Percentiles rank a stretch among this genome's conserved stretches.
These are phyloP conservation scores for Collybiopsis luxurians DNA, from an alignment of 768 basidiomycete genomes.

Conservation along the genomic window DNA sequence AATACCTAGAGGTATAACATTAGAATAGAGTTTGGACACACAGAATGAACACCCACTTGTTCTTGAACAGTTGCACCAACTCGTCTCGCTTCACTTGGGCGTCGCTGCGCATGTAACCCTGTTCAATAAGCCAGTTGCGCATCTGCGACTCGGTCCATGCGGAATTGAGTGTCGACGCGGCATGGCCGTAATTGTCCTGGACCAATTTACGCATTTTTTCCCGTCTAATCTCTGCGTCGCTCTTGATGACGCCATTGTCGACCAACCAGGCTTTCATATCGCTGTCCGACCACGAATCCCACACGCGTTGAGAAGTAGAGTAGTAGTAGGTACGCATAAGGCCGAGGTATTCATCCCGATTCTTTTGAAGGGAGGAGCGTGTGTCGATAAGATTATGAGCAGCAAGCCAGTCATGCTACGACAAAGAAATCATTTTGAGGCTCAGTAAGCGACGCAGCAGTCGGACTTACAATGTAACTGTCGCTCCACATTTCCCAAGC, in stretches of 20 bases:
- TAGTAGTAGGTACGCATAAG: slow-evolving; percentile 85
- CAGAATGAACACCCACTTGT: slow-evolving; percentile 45
- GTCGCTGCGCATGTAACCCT: slow-evolving; percentile 61
- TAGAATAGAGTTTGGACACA: not conserved
- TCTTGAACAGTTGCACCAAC: slow-evolving; percentile 66
- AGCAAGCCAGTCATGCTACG: slow-evolving; percentile 82
- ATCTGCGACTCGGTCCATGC: slow-evolving; percentile 78
- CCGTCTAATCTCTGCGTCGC: slow-evolving; percentile 57
- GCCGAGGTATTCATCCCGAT: slow-evolving; percentile 59
- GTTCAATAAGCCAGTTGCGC: slow-evolving; percentile 69
- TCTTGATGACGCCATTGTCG: slow-evolving; percentile 67
- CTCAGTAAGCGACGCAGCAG: not conserved
- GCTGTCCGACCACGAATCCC: slow-evolving; percentile 73
- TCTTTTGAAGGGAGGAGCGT: slow-evolving; percentile 39
- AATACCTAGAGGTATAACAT: slow-evolving; percentile 38
- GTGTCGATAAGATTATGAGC: slow-evolving; percentile 63
- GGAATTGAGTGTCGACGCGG: slow-evolving; percentile 55
- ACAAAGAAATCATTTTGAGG: not conserved
- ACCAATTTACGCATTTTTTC: slow-evolving; percentile 81
- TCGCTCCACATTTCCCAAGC: slow-evolving; percentile 87
- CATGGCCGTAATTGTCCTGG: slow-evolving; percentile 68
- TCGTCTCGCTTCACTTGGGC: slow-evolving; percentile 72
- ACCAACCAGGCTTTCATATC: slow-evolving; percentile 80
- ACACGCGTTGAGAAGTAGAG: slow-evolving; percentile 48
- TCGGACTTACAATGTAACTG: slow-evolving; percentile 70